Evolutionary conservation across 352 stramenopile genomes (phyloP).

Genomic region (Stramenopiles sp.): DNA sequence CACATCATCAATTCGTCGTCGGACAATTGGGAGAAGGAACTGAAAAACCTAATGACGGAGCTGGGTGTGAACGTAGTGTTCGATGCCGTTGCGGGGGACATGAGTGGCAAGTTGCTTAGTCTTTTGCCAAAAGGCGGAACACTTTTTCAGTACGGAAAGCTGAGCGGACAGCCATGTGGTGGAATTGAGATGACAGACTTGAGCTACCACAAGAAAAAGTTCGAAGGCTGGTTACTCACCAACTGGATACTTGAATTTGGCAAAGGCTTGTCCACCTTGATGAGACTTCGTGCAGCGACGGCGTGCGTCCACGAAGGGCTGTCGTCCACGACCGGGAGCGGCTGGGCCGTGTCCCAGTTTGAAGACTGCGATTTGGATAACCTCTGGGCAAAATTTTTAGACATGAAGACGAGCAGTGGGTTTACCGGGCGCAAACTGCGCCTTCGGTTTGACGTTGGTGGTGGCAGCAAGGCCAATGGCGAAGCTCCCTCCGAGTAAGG

Average conservation of each 20-base stretch:
- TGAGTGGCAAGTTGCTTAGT: constrained; percentile 5
- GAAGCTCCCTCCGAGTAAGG: too few relatives aligned
- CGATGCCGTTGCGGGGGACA: constrained; percentile 18
- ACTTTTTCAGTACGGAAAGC: not conserved
- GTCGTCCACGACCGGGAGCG: too few relatives aligned
- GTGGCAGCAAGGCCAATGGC: too few relatives aligned
- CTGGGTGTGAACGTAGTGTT: constrained; percentile 18
- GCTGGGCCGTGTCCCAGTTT: not conserved
- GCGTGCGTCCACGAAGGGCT: not conserved
- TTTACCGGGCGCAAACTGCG: not conserved
- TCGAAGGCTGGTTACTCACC: not conserved
- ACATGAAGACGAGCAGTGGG: not conserved
- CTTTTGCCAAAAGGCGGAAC: not conserved
- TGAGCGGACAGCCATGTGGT: not conserved
- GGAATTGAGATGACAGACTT: not conserved
- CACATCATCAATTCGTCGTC: constrained; percentile 20
- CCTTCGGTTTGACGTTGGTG: not conserved
- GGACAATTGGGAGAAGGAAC: constrained; percentile 14
- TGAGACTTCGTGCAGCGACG: not conserved
- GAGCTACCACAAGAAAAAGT: not conserved
- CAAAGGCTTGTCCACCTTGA: not conserved
- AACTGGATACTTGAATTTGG: not conserved
- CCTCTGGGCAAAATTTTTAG: not conserved
- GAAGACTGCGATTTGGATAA: not conserved
- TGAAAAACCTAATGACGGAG: constrained; percentile 13